Base-by-base conservation (phyloP, 2,329 filamentous ascomycete species). In the Alternaria triticina region DNA sequence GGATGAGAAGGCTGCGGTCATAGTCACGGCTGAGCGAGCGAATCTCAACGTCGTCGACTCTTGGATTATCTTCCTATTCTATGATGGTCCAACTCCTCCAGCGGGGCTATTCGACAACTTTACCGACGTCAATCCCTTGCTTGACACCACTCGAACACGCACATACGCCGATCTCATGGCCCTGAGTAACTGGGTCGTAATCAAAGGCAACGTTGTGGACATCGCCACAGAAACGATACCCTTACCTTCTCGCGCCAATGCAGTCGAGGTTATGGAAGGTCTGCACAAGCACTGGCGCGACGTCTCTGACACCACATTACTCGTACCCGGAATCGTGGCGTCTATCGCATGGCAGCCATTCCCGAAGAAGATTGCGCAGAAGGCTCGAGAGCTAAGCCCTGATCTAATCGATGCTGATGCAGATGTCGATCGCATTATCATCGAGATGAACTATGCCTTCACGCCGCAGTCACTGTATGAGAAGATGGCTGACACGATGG, bases 61-160 rank as follows among this genome's bases (percentile, higher is more conserved):
- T 6, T 76, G 73, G 74, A 77, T 77, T 52, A 65, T 77, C 30
- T 77, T 77, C 57, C 54, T 77, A 20, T 76, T 77, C 54, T 77
- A 77, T 50, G 73, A 77, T 43, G 71, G 73, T 1, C 82, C 83
- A 0, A 75, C 78, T 54, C 71, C 72, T 20, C 87, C 88, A 1
- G 70, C 79, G 1, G 84, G 80, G 5, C 82, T 86, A 3, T 90
- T 91, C 62, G 81, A 84, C 60, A 84, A 84, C 60, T 90, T 90
- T 74, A 83, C 84, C 2, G 79, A 80, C 43, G 80, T 87, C 50
- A 70, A 76, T 1, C 81, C 82, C 1, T 63, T 79, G 0, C 70
- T 81, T 22, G 84, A 87, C 69, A 83, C 77, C 17, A 81, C 80
- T 54, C 83, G 84, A 70, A 82, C 81, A 4, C 84, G 82, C 65